Percentiles rank a stretch among this genome's conserved stretches.
phyloP scores from a whole-genome alignment of 768 basidiomycete species.

The Leccinum aurantiacum region DNA sequence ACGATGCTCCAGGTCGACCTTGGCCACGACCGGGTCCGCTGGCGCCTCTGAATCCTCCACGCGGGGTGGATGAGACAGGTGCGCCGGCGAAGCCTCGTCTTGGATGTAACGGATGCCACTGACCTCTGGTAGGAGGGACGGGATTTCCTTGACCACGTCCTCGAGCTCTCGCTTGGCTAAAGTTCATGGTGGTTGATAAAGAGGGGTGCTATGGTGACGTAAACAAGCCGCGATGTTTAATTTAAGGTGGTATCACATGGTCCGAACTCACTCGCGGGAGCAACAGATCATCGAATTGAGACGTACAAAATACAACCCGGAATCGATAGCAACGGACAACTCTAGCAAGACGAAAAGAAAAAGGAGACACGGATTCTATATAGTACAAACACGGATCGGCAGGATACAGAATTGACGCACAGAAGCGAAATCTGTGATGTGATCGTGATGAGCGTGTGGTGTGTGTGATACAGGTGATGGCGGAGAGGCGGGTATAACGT shows the following conservation, averaged over 20 bases:
- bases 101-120: constrained; percentile 12
- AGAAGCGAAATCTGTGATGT: constrained; percentile 13
- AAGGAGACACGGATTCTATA: constrained; percentile 13
- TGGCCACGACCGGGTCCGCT: constrained; percentile 3
- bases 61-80: neutral
- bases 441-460: constrained; percentile 20
- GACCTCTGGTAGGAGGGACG: neutral
- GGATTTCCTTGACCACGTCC: constrained; percentile 3
- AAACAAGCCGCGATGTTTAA: no score
- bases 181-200: neutral
- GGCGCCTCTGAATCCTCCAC: constrained; percentile 28
- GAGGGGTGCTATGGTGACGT: neutral
- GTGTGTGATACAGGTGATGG: constrained; percentile 31
- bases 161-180: neutral
- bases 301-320: neutral
- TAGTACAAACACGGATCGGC: constrained; percentile 10
- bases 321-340: neutral
- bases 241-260: no score
- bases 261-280: neutral
- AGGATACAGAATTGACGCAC: constrained; percentile 21
- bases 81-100: constrained; percentile 12
- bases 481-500: constrained; percentile 28
- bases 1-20: constrained; percentile 21
- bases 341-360: constrained; percentile 1
- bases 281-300: neutral